Conservation (phyloP, 2,329 filamentous ascomycete species). For the Zalaria sp. region DNA sequence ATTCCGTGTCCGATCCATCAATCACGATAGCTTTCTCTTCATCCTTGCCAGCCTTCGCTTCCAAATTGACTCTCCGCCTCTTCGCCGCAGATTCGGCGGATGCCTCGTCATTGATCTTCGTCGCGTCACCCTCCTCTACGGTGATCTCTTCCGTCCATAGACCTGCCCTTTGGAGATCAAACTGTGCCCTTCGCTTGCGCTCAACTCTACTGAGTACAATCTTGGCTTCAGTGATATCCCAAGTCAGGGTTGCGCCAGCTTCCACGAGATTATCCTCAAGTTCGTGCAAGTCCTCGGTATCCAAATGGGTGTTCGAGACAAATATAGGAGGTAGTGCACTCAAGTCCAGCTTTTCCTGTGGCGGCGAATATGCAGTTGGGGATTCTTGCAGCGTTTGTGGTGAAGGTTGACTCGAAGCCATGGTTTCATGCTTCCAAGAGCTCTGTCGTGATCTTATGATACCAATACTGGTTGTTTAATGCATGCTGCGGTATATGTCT, state of each 20-base stretch:
- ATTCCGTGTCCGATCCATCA: conserved; percentile 20
- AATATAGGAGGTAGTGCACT: conserved; percentile 49
- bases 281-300: conserved; percentile 45
- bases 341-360: conserved; percentile 21
- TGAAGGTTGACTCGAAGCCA: not conserved
- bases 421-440: not conserved
- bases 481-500: too few relatives aligned
- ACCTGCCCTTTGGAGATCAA: conserved; percentile 60
- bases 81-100: not conserved
- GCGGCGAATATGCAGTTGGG: not conserved
- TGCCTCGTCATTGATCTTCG: not conserved
- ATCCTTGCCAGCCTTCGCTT: not conserved
- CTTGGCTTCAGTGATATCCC: conserved; percentile 56
- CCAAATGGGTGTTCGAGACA: conserved; percentile 57
- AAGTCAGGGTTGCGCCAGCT: conserved; percentile 46
- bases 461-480: too few relatives aligned
- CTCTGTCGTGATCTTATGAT: too few relatives aligned
- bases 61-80: not conserved
- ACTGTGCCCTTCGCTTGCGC: conserved; percentile 54
- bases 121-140: conserved; percentile 19
- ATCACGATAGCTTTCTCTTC: conserved; percentile 7
- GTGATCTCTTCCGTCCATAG: conserved; percentile 41
- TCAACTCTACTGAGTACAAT: conserved; percentile 62
- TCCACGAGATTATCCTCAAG: conserved; percentile 49
- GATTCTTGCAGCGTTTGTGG: not conserved